phyloP scores from a whole-genome alignment of 257 asterid species.

The Catharanthus roseus region DNA sequence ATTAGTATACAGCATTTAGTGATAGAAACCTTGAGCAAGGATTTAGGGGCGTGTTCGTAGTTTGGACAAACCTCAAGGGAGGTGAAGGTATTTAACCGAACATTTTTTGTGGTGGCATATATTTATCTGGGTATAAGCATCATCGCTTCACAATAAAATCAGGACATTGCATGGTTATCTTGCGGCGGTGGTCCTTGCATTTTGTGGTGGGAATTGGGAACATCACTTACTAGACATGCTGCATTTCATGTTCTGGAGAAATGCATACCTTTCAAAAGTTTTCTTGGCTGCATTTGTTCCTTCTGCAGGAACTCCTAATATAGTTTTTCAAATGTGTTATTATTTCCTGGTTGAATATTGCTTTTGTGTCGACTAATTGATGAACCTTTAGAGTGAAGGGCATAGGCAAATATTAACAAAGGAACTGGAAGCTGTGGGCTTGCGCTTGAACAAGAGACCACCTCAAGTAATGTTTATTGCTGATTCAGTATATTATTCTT shows the following conservation, averaged over 20 bases:
- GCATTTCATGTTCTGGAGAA: background rate
- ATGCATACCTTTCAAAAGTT: background rate
- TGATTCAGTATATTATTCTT: background rate
- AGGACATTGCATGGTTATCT: background rate
- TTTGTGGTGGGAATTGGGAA: background rate
- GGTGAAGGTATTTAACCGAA: too few relatives aligned
- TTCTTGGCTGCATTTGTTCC: background rate
- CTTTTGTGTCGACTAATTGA: conserved; percentile 18
- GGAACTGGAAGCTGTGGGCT: conserved; percentile 99
- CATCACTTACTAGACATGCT: background rate
- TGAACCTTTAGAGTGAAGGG: conserved; percentile 84
- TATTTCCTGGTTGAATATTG: conserved; percentile 13
- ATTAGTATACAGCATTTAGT: too few relatives aligned
- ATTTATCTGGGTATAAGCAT: background rate
- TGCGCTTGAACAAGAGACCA: conserved; percentile 88
- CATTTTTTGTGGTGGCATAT: background rate
- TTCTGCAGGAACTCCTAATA: background rate
- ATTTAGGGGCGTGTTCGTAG: too few relatives aligned
- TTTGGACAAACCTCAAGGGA: too few relatives aligned
- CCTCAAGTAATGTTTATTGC: conserved; percentile 62
- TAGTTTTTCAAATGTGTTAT: background rate
- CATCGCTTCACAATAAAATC: background rate
- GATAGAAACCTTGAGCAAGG: too few relatives aligned
- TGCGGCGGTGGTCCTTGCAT: background rate
- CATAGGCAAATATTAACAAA: conserved; percentile 93